Conservation (phyloP, 345 rosid genomes). For the Brassica juncea region DNA sequence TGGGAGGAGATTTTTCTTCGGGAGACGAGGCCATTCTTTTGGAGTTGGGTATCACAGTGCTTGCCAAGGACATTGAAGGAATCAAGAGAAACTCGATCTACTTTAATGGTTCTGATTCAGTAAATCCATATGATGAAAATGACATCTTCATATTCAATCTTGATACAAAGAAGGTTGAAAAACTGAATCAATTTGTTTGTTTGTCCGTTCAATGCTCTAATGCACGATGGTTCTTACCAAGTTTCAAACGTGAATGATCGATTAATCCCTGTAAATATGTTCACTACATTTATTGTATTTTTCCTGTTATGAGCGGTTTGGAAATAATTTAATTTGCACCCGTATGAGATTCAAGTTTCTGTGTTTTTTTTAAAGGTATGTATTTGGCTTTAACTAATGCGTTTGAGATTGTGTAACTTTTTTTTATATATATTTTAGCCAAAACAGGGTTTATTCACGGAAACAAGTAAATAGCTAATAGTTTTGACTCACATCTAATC, state of each 20-base stretch:
- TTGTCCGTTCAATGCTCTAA: background rate
- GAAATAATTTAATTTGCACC: no score
- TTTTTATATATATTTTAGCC: no score
- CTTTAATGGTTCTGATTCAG: background rate
- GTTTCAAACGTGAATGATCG: background rate
- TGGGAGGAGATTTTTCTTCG: background rate
- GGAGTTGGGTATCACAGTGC: background rate
- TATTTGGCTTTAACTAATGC: no score
- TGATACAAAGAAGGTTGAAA: background rate
- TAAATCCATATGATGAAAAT: background rate
- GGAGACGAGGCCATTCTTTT: constrained; percentile 8
- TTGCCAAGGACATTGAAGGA: background rate
- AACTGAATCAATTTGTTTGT: background rate
- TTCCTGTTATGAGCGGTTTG: no score
- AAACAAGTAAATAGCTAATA: no score
- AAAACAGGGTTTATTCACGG: no score
- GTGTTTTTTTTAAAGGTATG: no score
- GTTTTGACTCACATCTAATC: no score
- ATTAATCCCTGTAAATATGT: background rate
- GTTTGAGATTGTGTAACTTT: no score
- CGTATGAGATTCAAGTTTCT: no score
- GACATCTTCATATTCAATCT: background rate
- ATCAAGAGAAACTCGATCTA: constrained; percentile 3
- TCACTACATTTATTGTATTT: no score
- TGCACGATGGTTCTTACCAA: background rate